Base-by-base conservation (phyloP, 2,329 filamentous ascomycete genomes). In the Cladorrhinum sp. region DNA sequence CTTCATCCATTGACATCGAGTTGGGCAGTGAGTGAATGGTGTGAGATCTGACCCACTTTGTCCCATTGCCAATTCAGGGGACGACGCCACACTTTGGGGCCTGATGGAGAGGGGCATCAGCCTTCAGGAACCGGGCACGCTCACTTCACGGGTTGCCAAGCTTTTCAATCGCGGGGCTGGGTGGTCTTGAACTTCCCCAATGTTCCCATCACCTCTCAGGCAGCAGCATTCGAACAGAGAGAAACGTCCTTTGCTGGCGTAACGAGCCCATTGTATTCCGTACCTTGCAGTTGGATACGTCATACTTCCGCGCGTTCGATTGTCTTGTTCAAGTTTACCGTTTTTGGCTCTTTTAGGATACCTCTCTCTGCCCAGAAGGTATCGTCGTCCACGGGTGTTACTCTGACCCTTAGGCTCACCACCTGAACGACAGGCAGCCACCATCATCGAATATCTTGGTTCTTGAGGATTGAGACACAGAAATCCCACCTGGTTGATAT, bases 171-270 rank as follows among this genome's bases (percentile, higher is more conserved):
- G 42, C 42, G 42, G 42, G 42, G 16, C 16, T 18, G 42, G 42
- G 16, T 21, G 16, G 16, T 3, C 42, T 42, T n/a, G 26, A 36
- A 46, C 42, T 46, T 46, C 42, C 42, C 7, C 14, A 46, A 36
- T 9, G 9, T 46, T 16, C 16, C 10, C 36, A 42, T n/a, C 10
- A 42, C 36, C 36, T 42, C 6, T 46, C 42, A 63, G 61, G 61
- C 61, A 63, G 52, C 61, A 63, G 58, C 55, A 64, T 61, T 64
- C 57, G 54, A 53, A 28, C 58, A 39, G 52, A 39, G 36, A 51
- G 53, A 59, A 59, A 42, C 9, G 7, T 5, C 21, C 16, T 53
- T 26, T 52, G 49, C 50, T 30, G 30, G 26, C 18, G 46, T 23
- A 21, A 54, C 26, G n/a, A 54, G 28, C 28, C 26, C 4, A 4